Percentiles rank a stretch among this genome's conserved stretches.
These are phyloP conservation scores for Chlamydomonas schloesseri DNA, from an alignment of 139 green algal species.

Conservation along the genomic window DNA sequence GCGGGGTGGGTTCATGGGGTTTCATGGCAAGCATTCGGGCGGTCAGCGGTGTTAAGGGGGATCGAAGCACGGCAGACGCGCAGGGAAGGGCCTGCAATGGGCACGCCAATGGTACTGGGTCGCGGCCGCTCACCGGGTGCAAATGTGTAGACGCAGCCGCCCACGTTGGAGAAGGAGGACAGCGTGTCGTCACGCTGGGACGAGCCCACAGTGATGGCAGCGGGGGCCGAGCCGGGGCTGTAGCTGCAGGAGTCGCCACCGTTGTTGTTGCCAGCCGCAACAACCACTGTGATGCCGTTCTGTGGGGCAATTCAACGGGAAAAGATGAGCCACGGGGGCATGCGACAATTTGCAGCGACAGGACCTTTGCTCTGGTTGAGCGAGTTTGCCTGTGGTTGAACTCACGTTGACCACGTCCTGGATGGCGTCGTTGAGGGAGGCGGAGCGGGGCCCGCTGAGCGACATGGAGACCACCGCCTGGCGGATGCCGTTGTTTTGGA, in stretches of 20 bases:
- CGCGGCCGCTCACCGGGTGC: slow-evolving; percentile 53
- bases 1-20: too few species aligned
- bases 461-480: slow-evolving; percentile 75
- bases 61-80: too few species aligned
- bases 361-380: too few species aligned
- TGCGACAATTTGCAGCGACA: neutral
- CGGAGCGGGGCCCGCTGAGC: slow-evolving; percentile 60
- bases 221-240: slow-evolving; percentile 55
- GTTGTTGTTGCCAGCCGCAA: slow-evolving; percentile 67
- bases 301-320: neutral
- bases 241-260: slow-evolving; percentile 70
- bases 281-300: slow-evolving; percentile 64
- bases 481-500: slow-evolving; percentile 48
- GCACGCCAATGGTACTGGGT: too few species aligned
- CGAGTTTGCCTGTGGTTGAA: too few species aligned
- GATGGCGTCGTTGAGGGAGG: slow-evolving; percentile 70
- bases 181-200: slow-evolving; percentile 53
- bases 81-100: too few species aligned
- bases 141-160: slow-evolving; percentile 77
- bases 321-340: too few species aligned
- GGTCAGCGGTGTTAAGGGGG: too few species aligned
- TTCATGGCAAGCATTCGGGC: too few species aligned
- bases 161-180: slow-evolving; percentile 75
- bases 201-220: slow-evolving; percentile 69
- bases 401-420: slow-evolving; percentile 53